Base-by-base conservation (phyloP, 371 early-diverging fungal genomes). In the Mucor plumbeus region DNA sequence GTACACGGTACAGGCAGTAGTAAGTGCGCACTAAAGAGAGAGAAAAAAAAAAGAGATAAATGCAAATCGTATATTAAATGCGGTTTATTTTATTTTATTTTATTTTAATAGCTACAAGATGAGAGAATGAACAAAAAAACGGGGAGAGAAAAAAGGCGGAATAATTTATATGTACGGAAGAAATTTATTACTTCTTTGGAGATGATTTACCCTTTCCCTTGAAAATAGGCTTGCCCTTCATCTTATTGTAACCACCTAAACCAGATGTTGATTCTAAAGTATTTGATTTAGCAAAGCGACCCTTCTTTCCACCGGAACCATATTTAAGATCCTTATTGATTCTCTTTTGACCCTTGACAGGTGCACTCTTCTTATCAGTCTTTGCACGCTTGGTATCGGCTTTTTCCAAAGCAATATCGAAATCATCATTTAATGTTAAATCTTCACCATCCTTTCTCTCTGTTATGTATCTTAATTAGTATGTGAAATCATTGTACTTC, bases 271-370 rank as follows among this genome's bases (percentile, higher is more conserved):
- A 89, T 44, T 92, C 93, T 10, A 90, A 84, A 15, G 92, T 92
- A 76, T 97, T 97, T 62, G 86, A 79, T 83, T 95, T 97, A 40
- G 80, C 69, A 61, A 83, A 69, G 33, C 93, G 78, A 80, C 93
- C 94, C 78, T 87, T 88, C 67, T 65, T 70, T 56, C 97, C 97
- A 48, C 97, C 97, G 82, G 88, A 92, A 10, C 97, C 97, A 71
- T 88, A 97, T 83, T 92, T 94, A 43, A 72, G 39, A 73, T 87
- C 79, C 79, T 87, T 91, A 69, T 85, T 54, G 11, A 72, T 17
- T 62, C 83, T 72, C 87, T 68, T 75, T 41, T 75, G 78, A 65
- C 50, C 88, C 81, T 79, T 89, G 71, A 61, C 66, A 43, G 80
- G 76, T 26, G 17, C n/a, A 17, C 26, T 33, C 39, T 54, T 54